Conservation (phyloP, 163 green algal genomes). For the Volvox carteri region DNA sequence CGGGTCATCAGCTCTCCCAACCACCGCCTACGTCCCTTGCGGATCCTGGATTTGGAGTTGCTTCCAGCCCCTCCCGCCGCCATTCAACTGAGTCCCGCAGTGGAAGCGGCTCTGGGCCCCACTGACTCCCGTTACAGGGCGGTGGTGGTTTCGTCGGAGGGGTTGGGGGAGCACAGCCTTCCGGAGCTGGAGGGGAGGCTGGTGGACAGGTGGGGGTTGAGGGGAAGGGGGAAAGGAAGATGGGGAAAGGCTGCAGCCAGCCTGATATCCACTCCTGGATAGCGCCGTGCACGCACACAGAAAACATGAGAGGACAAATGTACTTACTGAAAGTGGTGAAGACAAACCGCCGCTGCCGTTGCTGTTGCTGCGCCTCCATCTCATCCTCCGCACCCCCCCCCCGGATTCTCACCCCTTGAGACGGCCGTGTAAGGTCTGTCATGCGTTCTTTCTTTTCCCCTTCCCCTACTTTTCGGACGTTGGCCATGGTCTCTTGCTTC, state of each 20-base stretch:
- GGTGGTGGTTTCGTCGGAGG: neutral
- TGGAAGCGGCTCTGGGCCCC: neutral
- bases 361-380: too few relatives aligned
- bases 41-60: constrained; percentile 10
- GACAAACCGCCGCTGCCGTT: too few relatives aligned
- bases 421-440: too few relatives aligned
- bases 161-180: neutral
- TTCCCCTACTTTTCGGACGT: too few relatives aligned
- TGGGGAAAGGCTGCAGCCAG: constrained; percentile 26
- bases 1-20: neutral
- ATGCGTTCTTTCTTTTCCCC: too few relatives aligned
- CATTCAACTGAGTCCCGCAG: neutral
- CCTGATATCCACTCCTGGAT: too few relatives aligned
- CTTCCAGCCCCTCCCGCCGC: neutral
- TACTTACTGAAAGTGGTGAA: too few relatives aligned
- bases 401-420: too few relatives aligned
- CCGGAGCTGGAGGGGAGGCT: neutral
- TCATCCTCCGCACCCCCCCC: too few relatives aligned
- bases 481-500: too few relatives aligned
- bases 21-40: neutral
- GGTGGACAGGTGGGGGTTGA: constrained; percentile 39
- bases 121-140: neutral
- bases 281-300: too few relatives aligned
- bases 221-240: neutral
- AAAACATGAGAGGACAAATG: too few relatives aligned